Evolutionary conservation across 1,139 yeast species (phyloP).

Genomic region (Candida sp.): DNA sequence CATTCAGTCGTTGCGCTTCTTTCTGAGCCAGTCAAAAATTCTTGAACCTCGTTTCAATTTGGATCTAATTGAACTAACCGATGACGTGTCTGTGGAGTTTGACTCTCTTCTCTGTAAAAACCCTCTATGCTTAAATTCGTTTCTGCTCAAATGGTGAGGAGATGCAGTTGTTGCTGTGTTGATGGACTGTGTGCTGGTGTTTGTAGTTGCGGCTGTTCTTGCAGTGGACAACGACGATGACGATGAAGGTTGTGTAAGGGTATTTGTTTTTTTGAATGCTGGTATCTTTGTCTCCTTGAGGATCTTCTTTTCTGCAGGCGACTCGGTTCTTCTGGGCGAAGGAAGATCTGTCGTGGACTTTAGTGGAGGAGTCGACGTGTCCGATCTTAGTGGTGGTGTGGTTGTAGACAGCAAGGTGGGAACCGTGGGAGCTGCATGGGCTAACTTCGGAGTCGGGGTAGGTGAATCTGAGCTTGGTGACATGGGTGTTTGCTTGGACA

Average conservation of each 20-base stretch:
- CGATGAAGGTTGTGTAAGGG: background rate
- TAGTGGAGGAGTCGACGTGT: background rate
- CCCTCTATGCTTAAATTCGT: slow-evolving; percentile 2
- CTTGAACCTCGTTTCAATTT: slow-evolving; percentile 12
- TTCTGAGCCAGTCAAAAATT: slow-evolving; percentile 17
- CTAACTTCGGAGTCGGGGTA: too few species aligned
- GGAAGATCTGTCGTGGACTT: background rate
- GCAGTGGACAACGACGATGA: slow-evolving; percentile 8
- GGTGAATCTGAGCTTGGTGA: too few species aligned
- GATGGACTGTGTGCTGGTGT: background rate
- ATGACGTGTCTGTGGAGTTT: slow-evolving; percentile 4
- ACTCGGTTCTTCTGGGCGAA: slow-evolving; percentile 29
- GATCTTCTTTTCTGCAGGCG: slow-evolving; percentile 33
- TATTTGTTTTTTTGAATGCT: slow-evolving; percentile 17
- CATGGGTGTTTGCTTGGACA: background rate
- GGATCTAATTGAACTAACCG: slow-evolving; percentile 4
- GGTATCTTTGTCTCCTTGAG: slow-evolving; percentile 35
- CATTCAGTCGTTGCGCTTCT: background rate
- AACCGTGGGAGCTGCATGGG: too few species aligned
- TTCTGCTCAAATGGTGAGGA: slow-evolving; percentile 8
- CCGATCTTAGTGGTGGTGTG: background rate
- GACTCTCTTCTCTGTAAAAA: slow-evolving; percentile 1
- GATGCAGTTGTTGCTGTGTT: background rate
- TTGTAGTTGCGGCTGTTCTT: slow-evolving; percentile 3
- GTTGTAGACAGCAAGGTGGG: too few species aligned